These are phyloP conservation scores for Panaeolus cyanescens DNA, from an alignment of 768 basidiomycete species.

Conservation along the genomic window DNA sequence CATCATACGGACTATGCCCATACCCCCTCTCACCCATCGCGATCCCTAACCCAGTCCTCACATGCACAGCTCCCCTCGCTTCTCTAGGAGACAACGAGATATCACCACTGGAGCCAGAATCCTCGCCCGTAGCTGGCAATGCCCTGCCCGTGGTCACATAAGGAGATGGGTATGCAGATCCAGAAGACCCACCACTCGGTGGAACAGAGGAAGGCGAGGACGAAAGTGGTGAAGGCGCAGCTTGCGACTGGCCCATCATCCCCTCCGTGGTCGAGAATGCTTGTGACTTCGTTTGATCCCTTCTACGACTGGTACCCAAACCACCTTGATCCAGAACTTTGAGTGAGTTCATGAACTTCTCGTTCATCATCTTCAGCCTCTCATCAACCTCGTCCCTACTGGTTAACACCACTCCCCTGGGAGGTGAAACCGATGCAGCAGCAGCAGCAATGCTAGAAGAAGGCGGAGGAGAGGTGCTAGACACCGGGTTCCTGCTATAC, in stretches of 20 bases:
- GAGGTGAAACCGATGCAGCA: slow-evolving; percentile 16
- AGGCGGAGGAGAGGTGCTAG: slow-evolving; percentile 4
- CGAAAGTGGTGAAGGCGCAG: slow-evolving; percentile 10
- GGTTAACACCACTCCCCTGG: slow-evolving; percentile 59
- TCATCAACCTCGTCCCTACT: slow-evolving; percentile 68
- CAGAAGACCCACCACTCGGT: slow-evolving; percentile 5
- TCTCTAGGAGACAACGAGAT: not conserved
- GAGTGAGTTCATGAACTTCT: slow-evolving; percentile 63
- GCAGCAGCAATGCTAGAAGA: not conserved
- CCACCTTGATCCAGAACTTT: slow-evolving; percentile 50
- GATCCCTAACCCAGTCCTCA: not conserved
- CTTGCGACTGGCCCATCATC: slow-evolving; percentile 9
- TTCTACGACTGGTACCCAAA: slow-evolving; percentile 19
- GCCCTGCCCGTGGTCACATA: not conserved
- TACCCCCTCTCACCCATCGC: not conserved
- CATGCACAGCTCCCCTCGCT: slow-evolving; percentile 7
- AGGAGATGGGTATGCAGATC: slow-evolving; percentile 5
- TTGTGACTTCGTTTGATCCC: slow-evolving; percentile 12
- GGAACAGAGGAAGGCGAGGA: slow-evolving; percentile 5
- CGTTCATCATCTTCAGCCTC: slow-evolving; percentile 65
- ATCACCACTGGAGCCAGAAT: slow-evolving; percentile 5
- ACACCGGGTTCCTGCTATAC: not conserved
- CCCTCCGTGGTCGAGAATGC: slow-evolving; percentile 12
- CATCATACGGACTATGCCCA: slow-evolving; percentile 8
- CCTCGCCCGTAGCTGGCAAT: not conserved